A percentile compares a stretch with the other conserved stretches of the same genome.
Evolutionary conservation across 2,329 filamentous ascomycete genomes (phyloP).

Genomic region (Cyphellophora europaea): DNA sequence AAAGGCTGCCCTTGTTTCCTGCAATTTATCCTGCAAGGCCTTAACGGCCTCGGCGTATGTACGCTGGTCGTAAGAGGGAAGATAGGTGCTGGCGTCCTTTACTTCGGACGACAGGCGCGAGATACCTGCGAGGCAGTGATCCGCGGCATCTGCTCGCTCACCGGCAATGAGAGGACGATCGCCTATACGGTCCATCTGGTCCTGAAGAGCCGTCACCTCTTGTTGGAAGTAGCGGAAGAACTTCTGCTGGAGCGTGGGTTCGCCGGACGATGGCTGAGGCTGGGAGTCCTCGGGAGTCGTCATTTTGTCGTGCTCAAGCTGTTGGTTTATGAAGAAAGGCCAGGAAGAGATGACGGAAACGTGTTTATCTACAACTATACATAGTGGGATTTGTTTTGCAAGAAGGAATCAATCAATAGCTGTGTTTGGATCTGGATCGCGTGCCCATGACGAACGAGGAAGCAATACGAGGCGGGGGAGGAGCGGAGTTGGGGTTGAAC

Average conservation of each 20-base stretch:
- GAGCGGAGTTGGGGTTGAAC: no score
- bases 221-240: constrained; percentile 80
- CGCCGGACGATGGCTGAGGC: not conserved
- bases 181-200: constrained; percentile 61
- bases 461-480: no score
- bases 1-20: constrained; percentile 57
- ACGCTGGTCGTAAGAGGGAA: constrained; percentile 83
- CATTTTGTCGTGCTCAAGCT: no score
- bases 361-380: no score
- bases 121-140: constrained; percentile 71
- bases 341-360: no score
- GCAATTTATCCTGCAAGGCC: constrained; percentile 67
- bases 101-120: constrained; percentile 74
- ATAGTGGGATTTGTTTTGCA: no score
- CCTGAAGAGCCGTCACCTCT: constrained; percentile 64
- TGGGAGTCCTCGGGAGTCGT: not conserved
- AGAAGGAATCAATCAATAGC: no score
- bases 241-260: constrained; percentile 53
- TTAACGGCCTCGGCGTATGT: constrained; percentile 81
- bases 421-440: no score
- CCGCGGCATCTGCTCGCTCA: constrained; percentile 71
- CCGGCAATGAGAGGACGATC: constrained; percentile 55
- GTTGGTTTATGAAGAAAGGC: no score
- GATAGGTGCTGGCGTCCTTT: constrained; percentile 69
- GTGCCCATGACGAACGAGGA: no score